These are phyloP conservation scores for Aspergillus fumigatiaffinis DNA, from an alignment of 2,329 filamentous ascomycete genomes.

Conservation along the genomic window DNA sequence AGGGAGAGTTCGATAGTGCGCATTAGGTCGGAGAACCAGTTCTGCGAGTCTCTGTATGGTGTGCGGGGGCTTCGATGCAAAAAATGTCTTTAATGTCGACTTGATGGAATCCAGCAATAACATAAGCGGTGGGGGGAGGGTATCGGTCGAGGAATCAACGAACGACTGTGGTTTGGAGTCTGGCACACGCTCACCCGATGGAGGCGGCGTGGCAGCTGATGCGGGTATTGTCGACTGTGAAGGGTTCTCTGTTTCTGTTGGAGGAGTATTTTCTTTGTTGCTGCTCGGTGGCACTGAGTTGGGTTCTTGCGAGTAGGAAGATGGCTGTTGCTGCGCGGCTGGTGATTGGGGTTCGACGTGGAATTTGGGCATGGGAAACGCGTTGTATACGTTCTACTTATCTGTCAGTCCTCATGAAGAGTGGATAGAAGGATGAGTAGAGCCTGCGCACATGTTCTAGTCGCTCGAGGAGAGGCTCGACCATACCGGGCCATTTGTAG, in stretches of 20 bases:
- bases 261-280: slow-evolving; percentile 37
- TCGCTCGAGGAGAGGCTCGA: slow-evolving; percentile 62
- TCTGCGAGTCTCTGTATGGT: slow-evolving; percentile 91
- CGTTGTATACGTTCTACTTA: slow-evolving; percentile 66
- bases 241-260: slow-evolving; percentile 27
- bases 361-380: slow-evolving; percentile 68
- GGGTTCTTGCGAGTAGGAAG: slow-evolving; percentile 23
- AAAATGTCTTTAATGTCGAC: slow-evolving; percentile 60
- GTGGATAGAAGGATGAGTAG: not conserved
- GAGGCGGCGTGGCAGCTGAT: slow-evolving; percentile 34
- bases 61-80: slow-evolving; percentile 74
- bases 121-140: slow-evolving; percentile 61
- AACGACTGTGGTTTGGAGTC: slow-evolving; percentile 41
- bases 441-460: slow-evolving; percentile 57
- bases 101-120: slow-evolving; percentile 60
- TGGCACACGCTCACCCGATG: slow-evolving; percentile 39
- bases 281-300: slow-evolving; percentile 28
- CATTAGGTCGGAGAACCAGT: slow-evolving; percentile 70
- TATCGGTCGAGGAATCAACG: slow-evolving; percentile 43
- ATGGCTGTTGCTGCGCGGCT: slow-evolving; percentile 29
- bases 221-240: slow-evolving; percentile 27
- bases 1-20: slow-evolving; percentile 76
- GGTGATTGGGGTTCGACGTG: slow-evolving; percentile 36
- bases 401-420: not conserved
- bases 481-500: slow-evolving; percentile 64